Conservation (phyloP, 2,329 filamentous ascomycete species). For the Epichloe gansuensis region DNA sequence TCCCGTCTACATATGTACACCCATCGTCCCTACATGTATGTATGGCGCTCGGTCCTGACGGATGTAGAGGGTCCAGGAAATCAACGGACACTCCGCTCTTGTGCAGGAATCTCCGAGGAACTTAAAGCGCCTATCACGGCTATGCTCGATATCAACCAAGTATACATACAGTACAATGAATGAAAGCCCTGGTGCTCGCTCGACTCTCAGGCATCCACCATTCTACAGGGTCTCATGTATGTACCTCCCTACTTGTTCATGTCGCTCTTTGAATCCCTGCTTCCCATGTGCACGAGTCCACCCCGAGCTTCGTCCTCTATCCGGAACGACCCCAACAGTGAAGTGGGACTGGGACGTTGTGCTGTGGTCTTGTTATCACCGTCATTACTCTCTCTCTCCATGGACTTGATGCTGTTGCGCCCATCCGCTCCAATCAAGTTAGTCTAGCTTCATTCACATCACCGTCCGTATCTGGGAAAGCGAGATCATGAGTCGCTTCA, state of each 20-base stretch:
- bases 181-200: not conserved
- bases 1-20: not conserved
- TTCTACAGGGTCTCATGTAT: not conserved
- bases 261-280: not conserved
- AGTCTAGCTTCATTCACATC: not conserved
- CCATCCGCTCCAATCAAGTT: not conserved
- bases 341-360: not conserved
- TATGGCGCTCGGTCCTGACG: not conserved
- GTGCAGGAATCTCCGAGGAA: not conserved
- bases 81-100: not conserved
- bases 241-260: not conserved
- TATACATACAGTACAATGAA: too few relatives aligned
- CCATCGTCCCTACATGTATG: not conserved
- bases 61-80: not conserved
- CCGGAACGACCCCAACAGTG: not conserved
- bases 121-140: constrained; percentile 1
- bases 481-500: not conserved
- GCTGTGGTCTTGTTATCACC: too few relatives aligned
- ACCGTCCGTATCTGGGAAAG: not conserved
- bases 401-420: too few relatives aligned
- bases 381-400: too few relatives aligned
- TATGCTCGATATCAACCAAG: not conserved
- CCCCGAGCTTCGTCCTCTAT: not conserved
- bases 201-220: not conserved
- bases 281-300: constrained; percentile 4